Base-by-base conservation (phyloP, 306 rosid genomes). In the Ziziphus jujuba region DNA sequence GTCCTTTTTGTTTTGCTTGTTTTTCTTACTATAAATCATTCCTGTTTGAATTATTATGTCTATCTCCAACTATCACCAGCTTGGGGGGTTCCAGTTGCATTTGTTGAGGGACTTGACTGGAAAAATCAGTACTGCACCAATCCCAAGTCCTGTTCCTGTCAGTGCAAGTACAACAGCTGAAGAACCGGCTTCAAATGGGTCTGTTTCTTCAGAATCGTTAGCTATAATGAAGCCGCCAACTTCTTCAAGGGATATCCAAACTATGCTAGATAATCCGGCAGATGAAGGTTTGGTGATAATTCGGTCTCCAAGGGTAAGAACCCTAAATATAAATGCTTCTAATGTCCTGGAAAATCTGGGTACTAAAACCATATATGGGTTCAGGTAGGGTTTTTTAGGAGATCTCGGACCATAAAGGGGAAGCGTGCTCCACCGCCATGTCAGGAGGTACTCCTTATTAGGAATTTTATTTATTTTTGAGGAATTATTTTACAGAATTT, bases 361-460 rank as follows among this genome's bases (percentile, higher is more conserved):
- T 40, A 54, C 89, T 79, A 72, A 83, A 61, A 65, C 44, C 72
- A 43, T 59, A 49, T 38, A 28, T 66, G 71, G 71, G 71, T 74
- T 75, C 89, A 93, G 98, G 97, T 93, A n/a, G 99, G 99, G 23
- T 79, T 77, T 67, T 90, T 93, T 75, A 75, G 91, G 66, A 88
- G 86, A 77, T 84, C 84, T 44, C 85, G 98, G 73, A 90, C 89
- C 59, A 87, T 92, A 76, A 89, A 90, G 82, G 93, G 93, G 45
- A 90, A 86, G 75, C 92, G 88, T 45, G 82, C 90, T 66, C 91
- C 90, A 0, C 90, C 88, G 38, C 65, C 93, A 11, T 87, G 97
- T 77, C 74, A 86, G 80, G 98, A 89, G 98, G 97, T 92, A 50
- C 47, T 28, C 25, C 14, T 71, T 55, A 12, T 38, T 12, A 6